Conservation (phyloP, 148 eudicot genomes). For the Arbutus unedo region DNA sequence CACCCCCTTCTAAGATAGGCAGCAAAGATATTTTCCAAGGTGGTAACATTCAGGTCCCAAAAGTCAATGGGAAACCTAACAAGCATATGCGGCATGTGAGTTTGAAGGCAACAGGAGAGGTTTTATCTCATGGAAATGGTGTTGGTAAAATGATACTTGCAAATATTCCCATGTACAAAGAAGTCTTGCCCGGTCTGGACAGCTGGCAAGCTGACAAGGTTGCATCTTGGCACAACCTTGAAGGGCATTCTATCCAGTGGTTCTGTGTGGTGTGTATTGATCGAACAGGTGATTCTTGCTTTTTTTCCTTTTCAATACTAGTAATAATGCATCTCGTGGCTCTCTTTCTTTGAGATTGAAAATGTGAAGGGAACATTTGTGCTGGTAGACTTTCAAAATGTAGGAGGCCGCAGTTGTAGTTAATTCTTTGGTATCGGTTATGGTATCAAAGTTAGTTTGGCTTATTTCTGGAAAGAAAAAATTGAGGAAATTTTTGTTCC, state of each 20-base stretch:
- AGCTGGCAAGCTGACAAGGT: slow-evolving; percentile 77
- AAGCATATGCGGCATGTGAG: slow-evolving; percentile 54
- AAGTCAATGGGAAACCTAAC: slow-evolving; percentile 82
- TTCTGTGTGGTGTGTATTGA: slow-evolving; percentile 67
- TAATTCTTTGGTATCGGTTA: not conserved
- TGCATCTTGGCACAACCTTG: slow-evolving; percentile 82
- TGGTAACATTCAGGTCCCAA: slow-evolving; percentile 44
- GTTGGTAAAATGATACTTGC: slow-evolving; percentile 62
- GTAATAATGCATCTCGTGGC: not conserved
- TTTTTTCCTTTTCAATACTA: not conserved
- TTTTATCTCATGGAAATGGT: slow-evolving; percentile 61
- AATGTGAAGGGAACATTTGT: not conserved
- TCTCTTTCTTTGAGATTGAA: not conserved
- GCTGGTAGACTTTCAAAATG: not conserved
- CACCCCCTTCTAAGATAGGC: slow-evolving; percentile 36
- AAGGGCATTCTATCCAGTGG: slow-evolving; percentile 88
- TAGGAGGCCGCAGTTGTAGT: not conserved
- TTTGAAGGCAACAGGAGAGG: slow-evolving; percentile 50
- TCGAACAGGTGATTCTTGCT: slow-evolving; percentile 59
- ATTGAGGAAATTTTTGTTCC: not conserved
- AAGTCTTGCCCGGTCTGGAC: slow-evolving; percentile 76
- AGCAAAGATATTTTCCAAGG: slow-evolving; percentile 44
- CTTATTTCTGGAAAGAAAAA: not conserved
- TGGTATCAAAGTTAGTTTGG: not conserved
- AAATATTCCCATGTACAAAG: slow-evolving; percentile 61